Evolutionary conservation across 768 basidiomycete species (phyloP), one percentile per base, ranked within the genome.

Genomic region (Naganishia kalamii): DNA sequence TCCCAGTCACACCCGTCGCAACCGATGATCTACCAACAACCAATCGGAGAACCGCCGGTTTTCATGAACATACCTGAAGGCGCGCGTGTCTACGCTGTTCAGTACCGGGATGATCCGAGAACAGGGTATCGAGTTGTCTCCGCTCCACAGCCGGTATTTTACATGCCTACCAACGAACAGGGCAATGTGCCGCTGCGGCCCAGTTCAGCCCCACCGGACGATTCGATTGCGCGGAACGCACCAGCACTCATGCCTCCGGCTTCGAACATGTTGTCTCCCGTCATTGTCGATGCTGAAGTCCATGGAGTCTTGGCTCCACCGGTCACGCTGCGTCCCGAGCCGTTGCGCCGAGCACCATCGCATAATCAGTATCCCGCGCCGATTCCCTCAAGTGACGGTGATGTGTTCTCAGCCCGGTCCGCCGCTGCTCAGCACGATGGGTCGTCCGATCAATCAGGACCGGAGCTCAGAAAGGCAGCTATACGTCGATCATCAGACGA

Each of bases 21-120:
- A 27, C 35, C 54, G 8, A 57, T 57, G 12, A 37, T 57, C 35
- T 57, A 57, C 23, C 54, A 57, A 27, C 54, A 29, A 27, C 54
- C 54, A 8, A 33, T 57, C 33, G 37, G 54, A 33, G 54, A 57
- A 5, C 21, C 54, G 30, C 54, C 54, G 13, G 54, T 57, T 2
- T 57, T 57, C 37, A 40, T 57, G 54, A 57, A 57, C 21, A 57
- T 57, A 15, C 37, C 54, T 6, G 54, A 57, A 41, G 54, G 54
- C 37, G 54, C 54, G 2, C 54, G 54, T 4, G 54, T 57, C 2
- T 57, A 57, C 19, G 54, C 54, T 21, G 54, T 57, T 21, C 54
- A 57, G 35, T 57, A 57, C 27, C 54, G 54, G 1, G 54, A 57
- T 17, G 54, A 57, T 27, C 54, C 54, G 2, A 35, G 54, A 5